Evolutionary conservation across 1,139 yeast species (phyloP).

Genomic region (Pichia sp.): DNA sequence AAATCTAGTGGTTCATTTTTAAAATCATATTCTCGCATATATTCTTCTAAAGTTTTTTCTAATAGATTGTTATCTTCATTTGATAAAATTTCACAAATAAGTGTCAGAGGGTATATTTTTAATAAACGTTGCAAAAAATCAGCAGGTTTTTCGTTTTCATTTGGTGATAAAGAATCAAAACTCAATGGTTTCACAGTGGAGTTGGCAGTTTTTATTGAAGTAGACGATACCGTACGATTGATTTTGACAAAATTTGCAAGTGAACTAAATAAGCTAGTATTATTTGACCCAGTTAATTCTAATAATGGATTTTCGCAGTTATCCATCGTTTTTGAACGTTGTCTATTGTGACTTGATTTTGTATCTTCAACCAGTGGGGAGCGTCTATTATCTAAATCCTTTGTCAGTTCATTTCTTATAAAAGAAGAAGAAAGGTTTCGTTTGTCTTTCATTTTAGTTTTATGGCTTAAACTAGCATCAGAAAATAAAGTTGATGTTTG

Average conservation of each 20-base stretch:
- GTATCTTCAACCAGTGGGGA: neutral
- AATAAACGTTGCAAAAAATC: conserved; percentile 22
- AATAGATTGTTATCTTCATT: conserved; percentile 17
- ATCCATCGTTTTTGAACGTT: conserved; percentile 27
- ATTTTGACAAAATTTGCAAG: conserved; percentile 26
- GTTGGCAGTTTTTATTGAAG: conserved; percentile 1
- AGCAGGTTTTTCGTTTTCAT: conserved; percentile 16
- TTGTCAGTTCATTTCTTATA: neutral
- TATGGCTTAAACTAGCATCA: neutral
- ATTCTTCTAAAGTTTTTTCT: conserved; percentile 34
- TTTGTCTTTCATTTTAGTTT: neutral
- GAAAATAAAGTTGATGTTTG: neutral
- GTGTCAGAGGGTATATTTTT: conserved; percentile 20
- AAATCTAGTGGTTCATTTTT: conserved; percentile 52
- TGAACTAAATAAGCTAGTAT: conserved; percentile 25
- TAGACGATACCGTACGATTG: conserved; percentile 9
- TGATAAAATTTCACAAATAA: conserved; percentile 18
- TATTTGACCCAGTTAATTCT: conserved; percentile 8
- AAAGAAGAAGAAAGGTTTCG: neutral
- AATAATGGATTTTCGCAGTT: conserved; percentile 19
- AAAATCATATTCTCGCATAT: conserved; percentile 39
- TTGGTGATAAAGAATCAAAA: conserved; percentile 11
- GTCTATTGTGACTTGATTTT: conserved; percentile 11
- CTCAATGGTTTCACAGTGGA: conserved; percentile 1
- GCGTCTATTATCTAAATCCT: neutral